Base-by-base conservation (phyloP, 495 filamentous ascomycete genomes). In the Xylaria scruposa region DNA sequence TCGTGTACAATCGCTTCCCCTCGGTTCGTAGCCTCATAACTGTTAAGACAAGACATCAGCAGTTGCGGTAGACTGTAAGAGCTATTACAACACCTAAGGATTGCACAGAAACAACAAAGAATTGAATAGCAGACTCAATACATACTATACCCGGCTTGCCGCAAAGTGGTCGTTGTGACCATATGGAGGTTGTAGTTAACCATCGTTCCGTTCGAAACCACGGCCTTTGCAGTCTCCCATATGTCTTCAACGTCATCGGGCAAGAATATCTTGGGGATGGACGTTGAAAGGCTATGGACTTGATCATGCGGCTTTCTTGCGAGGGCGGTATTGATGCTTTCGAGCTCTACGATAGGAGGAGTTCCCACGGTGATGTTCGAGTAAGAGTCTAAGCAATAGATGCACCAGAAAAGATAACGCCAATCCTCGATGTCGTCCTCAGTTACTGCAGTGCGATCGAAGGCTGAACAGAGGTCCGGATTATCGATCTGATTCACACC, bases 371-470 rank as follows among this genome's bases (percentile, higher is more conserved):
- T 63, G 10, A 79, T 76, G 42, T 79, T 79, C 17, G 79, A 74
- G 63, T 82, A 82, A 0, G 81, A 72, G 53, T 83, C 81, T 21
- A 83, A 73, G n/a, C 80, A 78, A 67, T 82, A 83, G 59, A 83
- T 74, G 68, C 78, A 80, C 81, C 81, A 83, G 79, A 80, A 83
- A 19, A 80, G 40, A 58, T 73, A 75, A 67, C 81, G 75, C 81
- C 81, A 83, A 67, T 80, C 75, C 72, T 83, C 75, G 10, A 78
- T 71, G 17, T 82, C 82, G 24, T 80, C 77, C 13, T 79, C 68
- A 29, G 69, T 78, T n/a, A 74, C 46, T 8, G 47, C 17, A 36
- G 29, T 26, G 33, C 19, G 4, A 46, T 75, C 67, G 36, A 70
- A 75, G n/a, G 70, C 73, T 19, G 73, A 73, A 51, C 75, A 77